phyloP scores from a whole-genome alignment of 495 filamentous ascomycete genomes.

The Massariosphaeria phaeospora region DNA sequence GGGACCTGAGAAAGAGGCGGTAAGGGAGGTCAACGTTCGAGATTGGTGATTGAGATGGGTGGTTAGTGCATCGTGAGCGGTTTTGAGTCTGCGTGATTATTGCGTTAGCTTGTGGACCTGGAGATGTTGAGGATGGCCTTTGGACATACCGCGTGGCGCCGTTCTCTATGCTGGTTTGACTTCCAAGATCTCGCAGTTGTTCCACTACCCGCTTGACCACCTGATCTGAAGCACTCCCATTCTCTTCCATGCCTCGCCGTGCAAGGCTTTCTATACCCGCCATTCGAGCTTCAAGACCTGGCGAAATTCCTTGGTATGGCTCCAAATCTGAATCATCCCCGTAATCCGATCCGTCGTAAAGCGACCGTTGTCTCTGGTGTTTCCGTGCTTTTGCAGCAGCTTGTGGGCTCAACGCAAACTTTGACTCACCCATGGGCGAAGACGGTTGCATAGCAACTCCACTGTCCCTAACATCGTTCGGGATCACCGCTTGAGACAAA shows the following conservation, averaged over 20 bases:
- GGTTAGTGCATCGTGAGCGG: conserved; percentile 77
- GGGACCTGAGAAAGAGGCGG: conserved; percentile 61
- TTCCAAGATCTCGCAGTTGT: conserved; percentile 68
- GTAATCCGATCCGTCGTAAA: conserved; percentile 57
- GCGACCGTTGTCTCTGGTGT: conserved; percentile 48
- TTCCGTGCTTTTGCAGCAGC: conserved; percentile 38
- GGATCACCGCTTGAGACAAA: not conserved
- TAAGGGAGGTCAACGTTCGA: conserved; percentile 71
- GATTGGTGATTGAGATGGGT: conserved; percentile 82
- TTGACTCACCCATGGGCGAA: conserved; percentile 19
- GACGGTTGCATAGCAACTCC: conserved; percentile 29
- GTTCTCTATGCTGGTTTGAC: conserved; percentile 75
- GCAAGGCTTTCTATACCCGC: conserved; percentile 72
- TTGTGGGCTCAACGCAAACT: conserved; percentile 24
- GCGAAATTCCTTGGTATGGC: conserved; percentile 61
- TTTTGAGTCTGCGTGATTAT: conserved; percentile 60
- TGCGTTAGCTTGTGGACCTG: not conserved
- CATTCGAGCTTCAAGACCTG: conserved; percentile 67
- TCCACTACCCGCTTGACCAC: conserved; percentile 69
- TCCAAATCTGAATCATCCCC: conserved; percentile 69
- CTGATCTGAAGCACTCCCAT: conserved; percentile 61
- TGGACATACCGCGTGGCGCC: conserved; percentile 65
- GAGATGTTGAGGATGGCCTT: not conserved
- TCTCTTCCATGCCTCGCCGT: conserved; percentile 65
- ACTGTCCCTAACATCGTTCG: conserved; percentile 27